Conservation (phyloP, 2,329 filamentous ascomycete species). For the Penicillium polonicum region DNA sequence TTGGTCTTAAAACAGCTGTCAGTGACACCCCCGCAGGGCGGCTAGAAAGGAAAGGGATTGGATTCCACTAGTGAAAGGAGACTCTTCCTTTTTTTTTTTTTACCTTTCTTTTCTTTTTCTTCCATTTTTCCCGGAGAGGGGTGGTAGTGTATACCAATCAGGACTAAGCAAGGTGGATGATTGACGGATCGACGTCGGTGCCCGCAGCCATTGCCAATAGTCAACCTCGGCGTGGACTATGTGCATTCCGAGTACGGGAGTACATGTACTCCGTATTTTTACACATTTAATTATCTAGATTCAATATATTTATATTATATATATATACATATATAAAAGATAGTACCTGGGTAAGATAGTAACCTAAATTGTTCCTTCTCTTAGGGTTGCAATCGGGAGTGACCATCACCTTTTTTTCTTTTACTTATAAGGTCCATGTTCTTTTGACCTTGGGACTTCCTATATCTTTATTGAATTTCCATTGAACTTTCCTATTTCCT, state of each 20-base stretch:
- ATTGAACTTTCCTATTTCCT: background rate
- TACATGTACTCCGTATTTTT: background rate
- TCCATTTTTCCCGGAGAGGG: background rate
- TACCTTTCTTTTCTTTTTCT: too few relatives aligned
- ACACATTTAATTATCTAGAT: background rate
- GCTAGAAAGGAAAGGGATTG: background rate
- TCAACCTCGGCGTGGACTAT: constrained; percentile 29
- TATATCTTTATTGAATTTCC: background rate
- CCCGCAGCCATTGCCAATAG: constrained; percentile 41
- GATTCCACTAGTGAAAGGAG: constrained; percentile 2
- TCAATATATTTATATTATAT: background rate
- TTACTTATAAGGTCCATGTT: background rate
- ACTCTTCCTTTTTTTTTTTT: constrained; percentile 1
- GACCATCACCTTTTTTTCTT: too few relatives aligned
- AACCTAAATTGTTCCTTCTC: too few relatives aligned
- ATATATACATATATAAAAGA: background rate
- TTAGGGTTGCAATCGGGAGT: too few relatives aligned
- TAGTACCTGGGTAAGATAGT: too few relatives aligned
- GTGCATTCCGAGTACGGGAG: constrained; percentile 23
- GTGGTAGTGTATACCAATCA: constrained; percentile 28
- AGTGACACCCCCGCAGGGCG: constrained; percentile 1
- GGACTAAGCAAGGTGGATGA: constrained; percentile 32
- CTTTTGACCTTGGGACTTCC: background rate
- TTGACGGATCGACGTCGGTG: constrained; percentile 39
- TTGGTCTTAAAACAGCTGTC: background rate